These are phyloP conservation scores for Backusella sp. DNA, from an alignment of 192 early-diverging fungal genomes.

Conservation along the genomic window DNA sequence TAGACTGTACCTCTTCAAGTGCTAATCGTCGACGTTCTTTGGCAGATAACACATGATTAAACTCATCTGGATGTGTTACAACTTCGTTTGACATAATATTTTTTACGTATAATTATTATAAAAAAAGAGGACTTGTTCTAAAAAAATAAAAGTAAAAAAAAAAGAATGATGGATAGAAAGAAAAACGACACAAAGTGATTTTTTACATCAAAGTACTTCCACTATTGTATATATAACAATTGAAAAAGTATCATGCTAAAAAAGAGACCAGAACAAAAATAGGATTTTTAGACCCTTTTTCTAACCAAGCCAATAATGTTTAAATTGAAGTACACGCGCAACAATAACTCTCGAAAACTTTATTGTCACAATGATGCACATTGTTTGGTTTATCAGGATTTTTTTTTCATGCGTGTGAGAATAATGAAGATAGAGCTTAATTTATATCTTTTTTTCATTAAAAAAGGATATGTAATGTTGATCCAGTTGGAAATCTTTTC, in stretches of 20 bases:
- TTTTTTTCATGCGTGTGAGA: background rate
- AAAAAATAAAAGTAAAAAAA: background rate
- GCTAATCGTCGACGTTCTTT: constrained; percentile 23
- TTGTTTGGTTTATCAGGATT: background rate
- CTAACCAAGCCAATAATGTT: background rate
- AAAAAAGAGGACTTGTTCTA: background rate
- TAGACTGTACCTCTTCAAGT: constrained; percentile 20
- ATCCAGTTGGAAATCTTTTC: too few relatives aligned
- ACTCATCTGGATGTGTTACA: background rate
- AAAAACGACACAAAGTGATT: background rate
- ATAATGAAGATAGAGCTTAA: background rate
- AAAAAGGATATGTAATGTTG: background rate
- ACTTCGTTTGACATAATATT: background rate
- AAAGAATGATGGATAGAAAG: background rate
- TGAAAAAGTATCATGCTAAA: background rate
- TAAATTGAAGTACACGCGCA: background rate
- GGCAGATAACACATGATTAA: background rate
- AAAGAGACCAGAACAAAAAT: background rate
- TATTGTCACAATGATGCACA: background rate
- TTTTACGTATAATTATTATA: background rate
- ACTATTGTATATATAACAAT: background rate
- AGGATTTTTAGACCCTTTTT: background rate
- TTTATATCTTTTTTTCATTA: background rate
- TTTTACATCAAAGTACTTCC: background rate
- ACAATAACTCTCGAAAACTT: background rate